Evolutionary conservation across 495 filamentous ascomycete species (phyloP).

Genomic region (Aspergillus nidulans): DNA sequence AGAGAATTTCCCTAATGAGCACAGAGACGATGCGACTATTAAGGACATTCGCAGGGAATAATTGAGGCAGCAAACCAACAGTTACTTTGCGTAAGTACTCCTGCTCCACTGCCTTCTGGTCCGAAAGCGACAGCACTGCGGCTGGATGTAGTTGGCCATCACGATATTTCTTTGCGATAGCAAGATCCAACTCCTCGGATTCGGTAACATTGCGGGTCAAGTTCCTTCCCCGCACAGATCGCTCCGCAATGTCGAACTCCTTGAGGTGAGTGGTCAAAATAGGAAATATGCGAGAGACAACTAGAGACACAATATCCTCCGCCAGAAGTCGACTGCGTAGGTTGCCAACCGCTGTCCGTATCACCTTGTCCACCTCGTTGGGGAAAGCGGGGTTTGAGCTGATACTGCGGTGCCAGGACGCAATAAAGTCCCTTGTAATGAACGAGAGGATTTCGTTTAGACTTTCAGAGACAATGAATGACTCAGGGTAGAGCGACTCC

Average conservation of each 20-base stretch:
- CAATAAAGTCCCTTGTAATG: slow-evolving; percentile 79
- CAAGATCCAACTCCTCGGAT: slow-evolving; percentile 89
- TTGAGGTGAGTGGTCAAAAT: slow-evolving; percentile 87
- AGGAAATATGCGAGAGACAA: slow-evolving; percentile 78
- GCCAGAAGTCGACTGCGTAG: slow-evolving; percentile 64
- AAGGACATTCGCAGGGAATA: slow-evolving; percentile 69
- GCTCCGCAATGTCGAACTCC: slow-evolving; percentile 88
- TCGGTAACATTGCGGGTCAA: slow-evolving; percentile 88
- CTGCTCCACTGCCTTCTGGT: slow-evolving; percentile 78
- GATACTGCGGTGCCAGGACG: slow-evolving; percentile 84
- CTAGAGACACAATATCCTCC: slow-evolving; percentile 74
- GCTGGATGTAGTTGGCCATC: slow-evolving; percentile 88
- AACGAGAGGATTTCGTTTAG: slow-evolving; percentile 76
- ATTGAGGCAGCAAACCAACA: slow-evolving; percentile 62
- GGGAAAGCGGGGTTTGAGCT: slow-evolving; percentile 73
- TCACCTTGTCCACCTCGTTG: slow-evolving; percentile 76
- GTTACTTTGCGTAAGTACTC: slow-evolving; percentile 75
- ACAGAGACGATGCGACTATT: slow-evolving; percentile 75
- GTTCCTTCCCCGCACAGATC: slow-evolving; percentile 77
- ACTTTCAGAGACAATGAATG: slow-evolving; percentile 71
- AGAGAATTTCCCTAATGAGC: slow-evolving; percentile 78
- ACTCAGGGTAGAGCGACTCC: slow-evolving; percentile 68
- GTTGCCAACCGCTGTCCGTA: slow-evolving; percentile 68
- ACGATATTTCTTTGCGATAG: slow-evolving; percentile 87
- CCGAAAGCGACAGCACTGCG: slow-evolving; percentile 73